Percentiles rank a stretch among this genome's conserved stretches.
Conservation (phyloP, 2,329 filamentous ascomycete species). For the Leptographium wingfieldii region DNA sequence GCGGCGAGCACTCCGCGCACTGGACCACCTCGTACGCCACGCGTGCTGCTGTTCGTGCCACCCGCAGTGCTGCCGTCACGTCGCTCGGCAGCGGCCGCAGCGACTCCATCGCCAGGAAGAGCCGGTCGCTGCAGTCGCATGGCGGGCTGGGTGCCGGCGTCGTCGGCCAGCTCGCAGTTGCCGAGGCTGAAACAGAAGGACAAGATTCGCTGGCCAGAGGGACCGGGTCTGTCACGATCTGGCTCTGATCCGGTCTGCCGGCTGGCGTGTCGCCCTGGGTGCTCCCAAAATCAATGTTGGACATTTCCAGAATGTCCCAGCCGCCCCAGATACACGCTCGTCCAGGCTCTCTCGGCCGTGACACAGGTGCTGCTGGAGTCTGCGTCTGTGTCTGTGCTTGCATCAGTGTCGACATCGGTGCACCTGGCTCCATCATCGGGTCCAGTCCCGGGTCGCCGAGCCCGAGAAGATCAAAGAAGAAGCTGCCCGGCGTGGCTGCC, state of each 20-base stretch:
- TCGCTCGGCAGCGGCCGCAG: slow-evolving; percentile 33
- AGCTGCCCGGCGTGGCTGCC: neutral
- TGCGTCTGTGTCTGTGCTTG: too few species aligned
- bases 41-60: slow-evolving; percentile 34
- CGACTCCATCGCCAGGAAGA: slow-evolving; percentile 38
- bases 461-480: neutral
- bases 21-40: slow-evolving; percentile 38
- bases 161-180: neutral
- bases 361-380: too few species aligned
- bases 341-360: neutral
- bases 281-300: neutral
- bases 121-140: slow-evolving; percentile 36
- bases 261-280: neutral
- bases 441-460: neutral
- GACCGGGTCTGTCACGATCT: too few species aligned
- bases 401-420: neutral
- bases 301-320: neutral
- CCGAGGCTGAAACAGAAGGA: too few species aligned
- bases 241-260: too few species aligned
- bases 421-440: neutral
- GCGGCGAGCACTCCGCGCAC: slow-evolving; percentile 36
- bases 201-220: too few species aligned
- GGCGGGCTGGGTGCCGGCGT: slow-evolving; percentile 4
- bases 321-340: neutral
- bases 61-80: slow-evolving; percentile 32